phyloP scores from a whole-genome alignment of 2,329 filamentous ascomycete species.

The Xylaria sp. region DNA sequence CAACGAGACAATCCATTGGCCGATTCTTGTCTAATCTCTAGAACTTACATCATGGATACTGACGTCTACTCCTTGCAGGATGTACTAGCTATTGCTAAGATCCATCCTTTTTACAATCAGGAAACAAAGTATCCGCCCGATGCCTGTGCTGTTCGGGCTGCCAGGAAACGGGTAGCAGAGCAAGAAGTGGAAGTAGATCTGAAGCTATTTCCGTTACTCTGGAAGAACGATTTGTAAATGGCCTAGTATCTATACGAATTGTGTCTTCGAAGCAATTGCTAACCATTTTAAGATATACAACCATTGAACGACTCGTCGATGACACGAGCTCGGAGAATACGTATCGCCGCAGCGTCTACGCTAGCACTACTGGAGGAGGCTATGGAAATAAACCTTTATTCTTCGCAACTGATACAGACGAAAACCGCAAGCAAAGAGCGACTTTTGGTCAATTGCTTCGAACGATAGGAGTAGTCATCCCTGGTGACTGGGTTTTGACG shows the following conservation, averaged over 20 bases:
- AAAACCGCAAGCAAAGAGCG: constrained; percentile 55
- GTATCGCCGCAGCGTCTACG: constrained; percentile 53
- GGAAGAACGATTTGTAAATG: constrained; percentile 32
- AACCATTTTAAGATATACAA: constrained; percentile 47
- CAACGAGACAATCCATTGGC: too few species aligned
- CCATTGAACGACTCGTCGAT: constrained; percentile 50
- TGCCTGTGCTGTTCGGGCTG: not conserved
- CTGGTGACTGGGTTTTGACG: constrained; percentile 54
- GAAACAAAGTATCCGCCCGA: constrained; percentile 48
- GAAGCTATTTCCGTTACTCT: constrained; percentile 24
- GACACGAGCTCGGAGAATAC: constrained; percentile 50
- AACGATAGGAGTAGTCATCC: constrained; percentile 46
- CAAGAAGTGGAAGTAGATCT: not conserved
- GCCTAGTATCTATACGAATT: not conserved
- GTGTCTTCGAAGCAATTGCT: not conserved
- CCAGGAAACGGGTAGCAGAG: constrained; percentile 26
- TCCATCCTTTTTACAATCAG: constrained; percentile 52
- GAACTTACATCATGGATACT: not conserved
- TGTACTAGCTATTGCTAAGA: constrained; percentile 49
- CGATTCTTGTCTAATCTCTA: not conserved
- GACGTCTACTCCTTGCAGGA: constrained; percentile 44
- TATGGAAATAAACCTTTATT: constrained; percentile 49
- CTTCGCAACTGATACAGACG: constrained; percentile 53
- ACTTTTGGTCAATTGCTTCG: constrained; percentile 49
- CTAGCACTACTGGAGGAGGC: constrained; percentile 55